Evolutionary conservation across 2,329 filamentous ascomycete species (phyloP), one percentile per base, ranked within the genome.

Genomic region (Atkinsonella hypoxylon): DNA sequence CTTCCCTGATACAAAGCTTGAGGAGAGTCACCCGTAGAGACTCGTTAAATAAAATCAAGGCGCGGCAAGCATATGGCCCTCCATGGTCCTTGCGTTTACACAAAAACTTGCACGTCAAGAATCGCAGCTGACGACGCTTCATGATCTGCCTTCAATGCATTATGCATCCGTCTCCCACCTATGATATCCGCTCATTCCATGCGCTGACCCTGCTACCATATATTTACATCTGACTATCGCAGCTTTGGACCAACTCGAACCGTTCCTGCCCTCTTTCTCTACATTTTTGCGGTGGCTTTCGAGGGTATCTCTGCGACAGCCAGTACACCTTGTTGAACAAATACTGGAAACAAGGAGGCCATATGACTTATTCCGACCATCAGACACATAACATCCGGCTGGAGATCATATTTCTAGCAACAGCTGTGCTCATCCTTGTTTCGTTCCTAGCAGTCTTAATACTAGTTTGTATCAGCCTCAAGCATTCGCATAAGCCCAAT

Each of bases 381-480:
- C 56, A 58, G 34, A 40, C 62, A 41, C 61, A 65, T n/a, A 54
- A 60, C 34, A 61, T 55, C 49, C 59, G 59, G 42, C 51, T 65
- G 36, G 65, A 69, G 54, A 66, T 69, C 43, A 47, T 63, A 38
- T 54, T 67, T 26, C 54, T 70, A 26, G 64, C 67, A 12, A 51
- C 59, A 13, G 61, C 59, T 12, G 60, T 65, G 43, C 54, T 70
- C 36, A 41, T 64, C 15, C 59, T 69, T 26, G 64, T 68, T 15
- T 57, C 55, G 15, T 53, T 64, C 7, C 56, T 70, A 15, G 59
- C 58, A 20, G 51, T 64, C n/a, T 48, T 67, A 22, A 58, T 69
- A 39, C 60, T 63, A 42, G 53, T 63, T 43, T 61, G 60, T 31
- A 52, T 61, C 20, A 56, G 56, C 8, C 49, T 58, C 26, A 59